A percentile compares a stretch with the other conserved stretches of the same genome.
Evolutionary conservation across 202 grass and related monocot species (phyloP).

Genomic region (Setaria viridis): DNA sequence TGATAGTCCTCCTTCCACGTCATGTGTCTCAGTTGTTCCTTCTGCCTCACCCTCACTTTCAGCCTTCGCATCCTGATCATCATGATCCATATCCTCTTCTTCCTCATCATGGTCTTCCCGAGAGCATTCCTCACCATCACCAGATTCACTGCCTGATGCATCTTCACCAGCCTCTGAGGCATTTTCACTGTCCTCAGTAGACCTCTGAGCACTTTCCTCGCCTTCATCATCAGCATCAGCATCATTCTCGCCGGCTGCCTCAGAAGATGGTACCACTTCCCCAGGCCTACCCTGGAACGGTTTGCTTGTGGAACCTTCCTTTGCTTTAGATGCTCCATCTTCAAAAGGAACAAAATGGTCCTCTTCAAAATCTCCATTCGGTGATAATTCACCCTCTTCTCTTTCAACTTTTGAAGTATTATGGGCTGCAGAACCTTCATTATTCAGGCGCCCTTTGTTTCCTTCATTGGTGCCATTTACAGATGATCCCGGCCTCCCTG

Average conservation of each 20-base stretch:
- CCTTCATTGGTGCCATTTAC: constrained; percentile 58
- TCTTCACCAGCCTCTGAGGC: constrained; percentile 89
- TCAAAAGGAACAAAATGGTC: constrained; percentile 83
- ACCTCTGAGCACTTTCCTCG: constrained; percentile 86
- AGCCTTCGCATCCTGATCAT: constrained; percentile 81
- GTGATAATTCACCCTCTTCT: constrained; percentile 94
- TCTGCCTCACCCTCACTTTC: constrained; percentile 97
- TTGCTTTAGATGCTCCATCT: constrained; percentile 56
- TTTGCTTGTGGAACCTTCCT: constrained; percentile 62
- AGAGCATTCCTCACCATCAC: constrained; percentile 76
- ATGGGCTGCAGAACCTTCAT: constrained; percentile 51
- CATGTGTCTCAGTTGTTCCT: constrained; percentile 70
- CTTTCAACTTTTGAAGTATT: constrained; percentile 77
- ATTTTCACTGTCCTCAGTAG: constrained; percentile 88
- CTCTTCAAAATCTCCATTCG: constrained; percentile 93
- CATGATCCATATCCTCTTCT: constrained; percentile 92
- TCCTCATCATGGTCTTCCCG: constrained; percentile 89
- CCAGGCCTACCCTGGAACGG: constrained; percentile 56
- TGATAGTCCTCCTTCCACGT: constrained; percentile 69
- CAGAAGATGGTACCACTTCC: constrained; percentile 57
- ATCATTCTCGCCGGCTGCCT: constrained; percentile 81
- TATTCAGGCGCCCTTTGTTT: constrained; percentile 53
- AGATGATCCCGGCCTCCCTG: constrained; percentile 45
- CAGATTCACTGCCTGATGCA: constrained; percentile 74
- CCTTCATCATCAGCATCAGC: constrained; percentile 86